Base-by-base conservation (phyloP, 139 green algal genomes). In the Asterochloris sp. region DNA sequence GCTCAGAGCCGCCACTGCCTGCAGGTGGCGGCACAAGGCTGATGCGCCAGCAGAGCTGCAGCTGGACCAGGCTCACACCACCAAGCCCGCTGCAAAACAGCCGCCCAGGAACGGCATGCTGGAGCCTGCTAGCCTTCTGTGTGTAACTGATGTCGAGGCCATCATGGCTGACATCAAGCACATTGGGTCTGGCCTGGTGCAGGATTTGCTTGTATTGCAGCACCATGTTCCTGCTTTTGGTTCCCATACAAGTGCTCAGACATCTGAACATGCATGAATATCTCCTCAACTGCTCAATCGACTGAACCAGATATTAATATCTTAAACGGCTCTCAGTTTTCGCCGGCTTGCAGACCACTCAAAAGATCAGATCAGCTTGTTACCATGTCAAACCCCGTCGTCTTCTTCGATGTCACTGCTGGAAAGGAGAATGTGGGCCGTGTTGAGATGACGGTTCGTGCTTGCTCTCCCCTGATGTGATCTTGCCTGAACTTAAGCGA, bases 381-480 rank as follows among this genome's bases (percentile, higher is more conserved):
- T 38, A 86, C 23, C 16, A 83, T 83, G 82, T 79, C 77, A 19
- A 86, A 77, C 80, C 78, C 89, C 74, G 83, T 89, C 69, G 91
- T 94, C 16, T 92, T 89, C 82, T 92, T 92, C 79, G 87, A 91
- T 75, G 84, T 92, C 74, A 80, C 78, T 26, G 88, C 91, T 60
- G 91, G 85, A 73, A 85, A 86, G 62, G 62, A 80, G 28, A 86
- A 89, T 16, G 80, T 93, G 62, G 92, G 92, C 78, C 84, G 92
- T 23, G 91, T 95, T n/a, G 88, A 90, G 82, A 94, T 95, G 89
- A 88, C 85, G 26, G 84, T 94, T 66, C 77, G 89, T 82, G 76
- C 54, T 24, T 29, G 47, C 24, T 2, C 26, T 15, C 12, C 11
- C 14, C 27, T 64, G 23, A 19, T 64, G 17, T 64, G 19, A 16